Percentiles rank a stretch among this genome's conserved stretches.
Evolutionary conservation across 345 rosid genomes (phyloP).

Genomic region (Moricandia moricandioides): DNA sequence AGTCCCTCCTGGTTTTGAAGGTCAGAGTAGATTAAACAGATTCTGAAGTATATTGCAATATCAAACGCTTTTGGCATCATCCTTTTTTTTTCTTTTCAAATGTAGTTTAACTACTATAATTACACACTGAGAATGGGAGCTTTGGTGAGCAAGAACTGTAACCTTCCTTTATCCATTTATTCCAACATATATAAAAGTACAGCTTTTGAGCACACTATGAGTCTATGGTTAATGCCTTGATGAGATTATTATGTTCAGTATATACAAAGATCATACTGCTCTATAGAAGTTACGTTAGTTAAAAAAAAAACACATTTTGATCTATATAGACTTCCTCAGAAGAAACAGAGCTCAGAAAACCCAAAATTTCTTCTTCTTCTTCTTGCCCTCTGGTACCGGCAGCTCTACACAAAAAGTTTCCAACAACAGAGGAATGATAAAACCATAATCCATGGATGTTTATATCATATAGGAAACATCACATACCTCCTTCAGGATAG

Average conservation of each 20-base stretch:
- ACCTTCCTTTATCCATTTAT: background rate
- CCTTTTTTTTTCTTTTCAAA: background rate
- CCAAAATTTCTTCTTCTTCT: conserved; percentile 42
- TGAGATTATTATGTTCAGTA: conserved; percentile 19
- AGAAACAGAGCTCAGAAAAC: conserved; percentile 29
- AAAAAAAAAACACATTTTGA: conserved; percentile 22
- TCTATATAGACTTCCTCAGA: background rate
- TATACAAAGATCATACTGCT: conserved; percentile 20
- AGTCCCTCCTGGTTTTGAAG: background rate
- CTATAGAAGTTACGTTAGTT: conserved; percentile 23
- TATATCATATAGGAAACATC: background rate
- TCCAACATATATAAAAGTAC: background rate
- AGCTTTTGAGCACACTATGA: background rate
- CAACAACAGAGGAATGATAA: conserved; percentile 1
- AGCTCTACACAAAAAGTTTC: conserved; percentile 26
- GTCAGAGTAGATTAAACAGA: background rate
- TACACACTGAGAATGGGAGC: background rate
- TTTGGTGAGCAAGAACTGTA: background rate
- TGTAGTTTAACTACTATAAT: background rate
- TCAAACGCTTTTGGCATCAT: background rate
- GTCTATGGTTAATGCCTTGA: background rate
- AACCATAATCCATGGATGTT: background rate
- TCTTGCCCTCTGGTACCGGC: conserved; percentile 28
- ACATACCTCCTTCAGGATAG: conserved; percentile 82
- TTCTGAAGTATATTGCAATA: background rate